A percentile compares a stretch with the other conserved stretches of the same genome.
phyloP scores from a whole-genome alignment of 495 filamentous ascomycete genomes.

The Aspergillus wentii region DNA sequence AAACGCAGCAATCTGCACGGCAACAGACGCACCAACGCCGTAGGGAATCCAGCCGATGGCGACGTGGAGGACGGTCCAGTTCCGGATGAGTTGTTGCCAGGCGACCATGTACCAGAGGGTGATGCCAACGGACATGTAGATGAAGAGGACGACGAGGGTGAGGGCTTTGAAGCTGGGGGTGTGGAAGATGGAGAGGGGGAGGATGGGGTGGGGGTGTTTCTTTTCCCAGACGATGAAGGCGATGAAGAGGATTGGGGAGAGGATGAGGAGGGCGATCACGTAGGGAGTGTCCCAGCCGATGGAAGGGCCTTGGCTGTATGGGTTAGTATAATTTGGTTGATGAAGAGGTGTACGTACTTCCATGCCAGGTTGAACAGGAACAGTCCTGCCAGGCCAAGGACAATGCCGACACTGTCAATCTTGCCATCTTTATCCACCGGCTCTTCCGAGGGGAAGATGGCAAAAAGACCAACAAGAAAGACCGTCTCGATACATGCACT shows the following conservation, averaged over 20 bases:
- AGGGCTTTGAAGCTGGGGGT: conserved; percentile 43
- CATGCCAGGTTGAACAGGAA: conserved; percentile 53
- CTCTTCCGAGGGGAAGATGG: conserved; percentile 32
- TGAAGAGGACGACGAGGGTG: conserved; percentile 44
- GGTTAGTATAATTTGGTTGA: conserved; percentile 3
- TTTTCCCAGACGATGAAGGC: conserved; percentile 45
- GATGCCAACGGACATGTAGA: conserved; percentile 48
- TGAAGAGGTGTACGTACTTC: conserved; percentile 34
- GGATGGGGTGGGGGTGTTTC: conserved; percentile 34
- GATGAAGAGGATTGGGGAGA: conserved; percentile 33
- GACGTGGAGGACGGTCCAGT: conserved; percentile 39
- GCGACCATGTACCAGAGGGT: conserved; percentile 44
- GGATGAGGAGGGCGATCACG: conserved; percentile 37
- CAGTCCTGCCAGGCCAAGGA: conserved; percentile 43
- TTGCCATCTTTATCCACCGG: conserved; percentile 36
- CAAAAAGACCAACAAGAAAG: conserved; percentile 23
- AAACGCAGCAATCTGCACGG: conserved; percentile 42
- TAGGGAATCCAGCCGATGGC: conserved; percentile 41
- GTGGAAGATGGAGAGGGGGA: conserved; percentile 48
- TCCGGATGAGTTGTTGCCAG: conserved; percentile 42
- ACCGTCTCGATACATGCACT: conserved; percentile 32
- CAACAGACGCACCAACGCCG: conserved; percentile 31
- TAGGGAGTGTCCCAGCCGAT: conserved; percentile 45
- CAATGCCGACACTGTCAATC: conserved; percentile 46
- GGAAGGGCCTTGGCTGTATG: conserved; percentile 43